Percentiles rank a stretch among this genome's conserved stretches.
Evolutionary conservation across 176 grass and related monocot species (phyloP).

Genomic region (Hordeum marinum): DNA sequence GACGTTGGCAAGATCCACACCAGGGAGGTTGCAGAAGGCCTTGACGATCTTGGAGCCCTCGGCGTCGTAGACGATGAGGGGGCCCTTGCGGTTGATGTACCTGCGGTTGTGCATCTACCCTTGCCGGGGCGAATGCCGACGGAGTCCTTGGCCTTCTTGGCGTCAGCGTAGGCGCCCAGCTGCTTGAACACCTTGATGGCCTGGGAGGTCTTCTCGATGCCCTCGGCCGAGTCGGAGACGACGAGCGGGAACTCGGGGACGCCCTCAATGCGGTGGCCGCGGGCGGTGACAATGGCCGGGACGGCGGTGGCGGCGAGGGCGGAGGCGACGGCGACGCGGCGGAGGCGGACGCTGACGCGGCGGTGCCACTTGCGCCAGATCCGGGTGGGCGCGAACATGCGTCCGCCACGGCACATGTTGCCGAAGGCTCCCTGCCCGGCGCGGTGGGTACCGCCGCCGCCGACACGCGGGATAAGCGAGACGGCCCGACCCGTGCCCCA

Average conservation of each 20-base stretch:
- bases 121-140: slow-evolving; percentile 63
- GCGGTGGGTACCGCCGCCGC: slow-evolving; percentile 73
- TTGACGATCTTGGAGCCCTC: slow-evolving; percentile 90
- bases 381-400: slow-evolving; percentile 88
- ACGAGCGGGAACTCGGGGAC: slow-evolving; percentile 79
- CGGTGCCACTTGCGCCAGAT: slow-evolving; percentile 72
- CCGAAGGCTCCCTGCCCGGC: slow-evolving; percentile 88
- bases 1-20: slow-evolving; percentile 74
- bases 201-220: slow-evolving; percentile 78
- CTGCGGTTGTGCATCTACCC: slow-evolving; percentile 78
- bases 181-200: slow-evolving; percentile 80
- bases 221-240: slow-evolving; percentile 53
- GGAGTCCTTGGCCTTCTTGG: slow-evolving; percentile 81
- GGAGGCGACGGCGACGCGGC: slow-evolving; percentile 47
- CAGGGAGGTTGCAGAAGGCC: slow-evolving; percentile 86
- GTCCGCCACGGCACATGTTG: slow-evolving; percentile 88
- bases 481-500: slow-evolving; percentile 80
- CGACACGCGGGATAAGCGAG: slow-evolving; percentile 80
- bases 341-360: slow-evolving; percentile 54
- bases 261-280: slow-evolving; percentile 63
- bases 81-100: slow-evolving; percentile 80
- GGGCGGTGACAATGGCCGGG: slow-evolving; percentile 61
- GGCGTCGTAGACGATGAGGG: slow-evolving; percentile 69
- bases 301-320: slow-evolving; percentile 77
- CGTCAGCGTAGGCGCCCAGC: slow-evolving; percentile 64